Base-by-base conservation (phyloP, 805 yeast species). In the Metschnikowia corniflorae region DNA sequence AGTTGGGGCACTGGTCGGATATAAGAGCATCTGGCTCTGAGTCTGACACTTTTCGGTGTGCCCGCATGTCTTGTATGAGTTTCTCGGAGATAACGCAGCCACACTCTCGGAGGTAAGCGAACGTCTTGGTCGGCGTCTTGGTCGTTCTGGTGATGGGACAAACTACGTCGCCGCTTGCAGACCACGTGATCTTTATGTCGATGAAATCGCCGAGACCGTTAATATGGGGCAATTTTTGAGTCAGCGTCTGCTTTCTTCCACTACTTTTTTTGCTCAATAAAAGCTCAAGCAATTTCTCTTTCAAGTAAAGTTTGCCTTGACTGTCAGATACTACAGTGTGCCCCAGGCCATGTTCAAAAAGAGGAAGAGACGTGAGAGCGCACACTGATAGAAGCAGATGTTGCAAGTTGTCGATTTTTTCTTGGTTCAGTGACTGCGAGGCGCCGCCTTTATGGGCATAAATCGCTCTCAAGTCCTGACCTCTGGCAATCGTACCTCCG, bases 401-500 rank as follows among this genome's bases (percentile, higher is more conserved):
- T 20, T 53, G 58, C n/a, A 40, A 34, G 32, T 55, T 56, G 18
- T 46, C 53, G 2, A 43, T 31, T 7, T 34, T 29, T 18, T 42
- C 32, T 4, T 39, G 40, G 23, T 20, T 16, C 4, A 4, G 13
- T 5, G 16, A 6, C 7, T 15, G 15, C 6, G 24, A n/a, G 15
- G 25, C 32, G 15, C 29, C 50, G 47, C 18, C 18, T 10, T 12
- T 7, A 9, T 44, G 57, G 10, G 45, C 41, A 33, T 57, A 58
- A 4, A 63, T 39, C 7, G 63, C 54, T 15, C 61, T 37, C 9
- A 75, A 66, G 42, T 80, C 84, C 40, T 68, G 68, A 20, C 85
- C 63, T 34, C 72, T 73, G 12, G 81, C 79, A 14, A 82, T 73
- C 1, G 85, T 70, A 2, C 89, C 87, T n/a, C 91, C 91, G 53